Percentiles rank a stretch among this genome's conserved stretches.
Conservation (phyloP, 2,329 filamentous ascomycete species). For the Ophiostoma quercus region DNA sequence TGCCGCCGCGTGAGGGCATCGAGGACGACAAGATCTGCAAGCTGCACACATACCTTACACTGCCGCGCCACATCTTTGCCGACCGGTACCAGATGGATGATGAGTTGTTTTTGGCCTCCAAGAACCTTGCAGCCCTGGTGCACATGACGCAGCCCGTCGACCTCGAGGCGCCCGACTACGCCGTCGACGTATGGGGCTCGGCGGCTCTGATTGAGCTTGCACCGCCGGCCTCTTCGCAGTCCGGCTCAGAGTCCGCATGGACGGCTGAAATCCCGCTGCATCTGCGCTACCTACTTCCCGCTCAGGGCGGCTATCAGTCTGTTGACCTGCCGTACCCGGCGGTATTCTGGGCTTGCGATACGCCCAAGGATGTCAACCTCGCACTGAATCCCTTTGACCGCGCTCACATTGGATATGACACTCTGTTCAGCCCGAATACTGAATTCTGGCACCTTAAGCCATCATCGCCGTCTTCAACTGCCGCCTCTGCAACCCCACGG, state of each 20-base stretch:
- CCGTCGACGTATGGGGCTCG: conserved; percentile 71
- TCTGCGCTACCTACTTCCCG: conserved; percentile 71
- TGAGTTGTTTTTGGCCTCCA: conserved; percentile 69
- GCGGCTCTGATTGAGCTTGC: conserved; percentile 69
- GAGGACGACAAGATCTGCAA: conserved; percentile 46
- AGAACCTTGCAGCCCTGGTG: conserved; percentile 66
- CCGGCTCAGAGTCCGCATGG: conserved; percentile 43
- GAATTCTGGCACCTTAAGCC: conserved; percentile 76
- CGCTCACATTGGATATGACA: conserved; percentile 78
- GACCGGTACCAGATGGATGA: conserved; percentile 83
- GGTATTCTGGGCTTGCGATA: conserved; percentile 84
- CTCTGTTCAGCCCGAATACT: conserved; percentile 67
- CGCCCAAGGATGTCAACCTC: conserved; percentile 62
- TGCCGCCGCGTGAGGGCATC: conserved; percentile 38
- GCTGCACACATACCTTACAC: conserved; percentile 73
- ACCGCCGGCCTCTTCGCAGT: conserved; percentile 30
- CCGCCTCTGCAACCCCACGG: conserved; percentile 7
- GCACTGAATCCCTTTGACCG: conserved; percentile 78
- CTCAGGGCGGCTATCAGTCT: conserved; percentile 47
- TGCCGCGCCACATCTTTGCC: conserved; percentile 75
- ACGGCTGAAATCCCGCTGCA: conserved; percentile 73
- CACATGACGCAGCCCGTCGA: conserved; percentile 73
- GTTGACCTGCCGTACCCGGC: conserved; percentile 70
- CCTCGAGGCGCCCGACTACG: conserved; percentile 84
- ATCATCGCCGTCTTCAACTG: conserved; percentile 29